Evolutionary conservation across 805 yeast species (phyloP), one percentile per base, ranked within the genome.

Genomic region (Cyberlindnera japonica): DNA sequence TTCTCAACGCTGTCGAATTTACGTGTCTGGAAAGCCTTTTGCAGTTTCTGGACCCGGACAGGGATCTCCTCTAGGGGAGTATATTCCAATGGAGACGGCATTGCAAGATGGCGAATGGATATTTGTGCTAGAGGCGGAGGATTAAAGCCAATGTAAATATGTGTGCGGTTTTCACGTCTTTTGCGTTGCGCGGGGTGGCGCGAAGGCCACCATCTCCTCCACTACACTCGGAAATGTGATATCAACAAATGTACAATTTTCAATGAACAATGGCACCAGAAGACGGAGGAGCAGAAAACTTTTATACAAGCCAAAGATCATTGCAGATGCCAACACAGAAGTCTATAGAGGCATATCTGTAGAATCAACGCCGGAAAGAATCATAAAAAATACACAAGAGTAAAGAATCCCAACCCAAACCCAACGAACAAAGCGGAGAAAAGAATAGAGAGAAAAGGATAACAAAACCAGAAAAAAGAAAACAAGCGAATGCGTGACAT

Each of bases 31-130:
- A 71, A 82, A 3, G 72, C 62, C 6, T 56, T 48, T 5, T 60
- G 60, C 11, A 81, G 63, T 14, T 57, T 54, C 9, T 63, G 43
- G 34, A 81, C 79, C 23, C 71, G 68, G 7, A 38, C 40, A 1
- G 77, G 71, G 43, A 83, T 80, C 15, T 68, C 74, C 1, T 57
- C 67, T 13, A 70, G 31, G 4, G 77, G 68, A n/a, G 81, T 75
- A 44, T 65, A 70, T 32, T 58, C 50, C 45, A 69, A 35, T 10
- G 37, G 23, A 8, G 32, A 27, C 13, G 35, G 10, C 31, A 19
- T 19, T 19, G 35, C n/a, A n/a, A n/a, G n/a, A n/a, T 34, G 8
- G n/a, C n/a, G n/a, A n/a, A n/a, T 25, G 28, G 14, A 9, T 8
- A 25, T 27, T n/a, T 8, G 16, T 14, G n/a, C n/a, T n/a, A n/a